Evolutionary conservation across 2,329 filamentous ascomycete genomes (phyloP), one percentile per base, ranked within the genome.

Genomic region (Aspergillus jensenii): DNA sequence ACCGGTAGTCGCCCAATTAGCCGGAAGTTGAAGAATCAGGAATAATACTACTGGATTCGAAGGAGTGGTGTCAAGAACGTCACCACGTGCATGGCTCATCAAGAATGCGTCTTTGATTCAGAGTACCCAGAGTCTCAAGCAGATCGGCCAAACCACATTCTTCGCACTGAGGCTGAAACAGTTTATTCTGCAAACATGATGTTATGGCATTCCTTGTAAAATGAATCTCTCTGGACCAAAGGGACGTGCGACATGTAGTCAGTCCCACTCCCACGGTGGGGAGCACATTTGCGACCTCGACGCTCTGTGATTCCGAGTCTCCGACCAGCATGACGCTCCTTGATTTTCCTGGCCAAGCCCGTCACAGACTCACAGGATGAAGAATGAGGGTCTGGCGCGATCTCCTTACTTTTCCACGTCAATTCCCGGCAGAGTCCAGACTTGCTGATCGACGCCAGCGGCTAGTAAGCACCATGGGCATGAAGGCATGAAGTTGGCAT

Each of bases 121-220:
- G 33, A n/a, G 21, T 21, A 21, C 21, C 9, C 9, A 5, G 35
- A n/a, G 14, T n/a, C 35, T 37, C 35, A 7, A n/a, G 15, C 35
- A 15, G 14, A 37, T n/a, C 12, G 15, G 35, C 15, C 35, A n/a
- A 27, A 5, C 35, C 35, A 41, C 49, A 52, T 41, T 44, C 49
- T 39, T 31, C 14, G 27, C 51, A 40, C 17, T 48, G 23, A 43
- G 53, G 53, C 53, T 50, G 53, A 49, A 55, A 55, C 45, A 44
- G 9, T 25, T 19, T 37, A 19, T 49, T 31, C 37, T 54, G 23
- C 31, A 21, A 48, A 21, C n/a, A 46, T 45, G 33, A 17, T 47
- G 40, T 48, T 43, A 41, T 49, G 23, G 41, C 51, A 53, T 37
- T 53, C 51, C 41, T 44, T 15, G 15, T 23, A 15, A 14, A 15